These are phyloP conservation scores for Fusarium odoratissimum DNA, from an alignment of 2,329 filamentous ascomycete species.

Conservation along the genomic window DNA sequence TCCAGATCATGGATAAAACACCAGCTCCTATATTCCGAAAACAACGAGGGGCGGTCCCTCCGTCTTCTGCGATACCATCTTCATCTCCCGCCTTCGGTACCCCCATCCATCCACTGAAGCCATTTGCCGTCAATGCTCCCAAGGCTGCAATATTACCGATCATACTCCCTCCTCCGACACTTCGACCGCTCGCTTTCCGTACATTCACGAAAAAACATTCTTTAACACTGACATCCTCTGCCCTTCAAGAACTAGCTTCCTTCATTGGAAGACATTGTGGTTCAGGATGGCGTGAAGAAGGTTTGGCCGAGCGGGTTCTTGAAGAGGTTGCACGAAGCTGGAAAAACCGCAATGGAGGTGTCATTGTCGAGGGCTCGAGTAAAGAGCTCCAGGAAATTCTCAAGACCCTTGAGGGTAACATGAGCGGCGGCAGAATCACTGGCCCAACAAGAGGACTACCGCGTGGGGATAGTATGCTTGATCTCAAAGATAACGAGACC, in stretches of 20 bases:
- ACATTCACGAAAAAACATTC: constrained; percentile 99
- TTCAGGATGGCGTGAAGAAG: constrained; percentile 95
- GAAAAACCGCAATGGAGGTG: constrained; percentile 89
- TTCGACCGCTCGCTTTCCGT: constrained; percentile 91
- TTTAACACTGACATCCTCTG: constrained; percentile 87
- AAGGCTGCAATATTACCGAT: constrained; percentile 84
- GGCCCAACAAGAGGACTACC: constrained; percentile 62
- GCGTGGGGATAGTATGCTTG: constrained; percentile 71
- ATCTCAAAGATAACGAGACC: constrained; percentile 64
- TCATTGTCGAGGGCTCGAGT: constrained; percentile 88
- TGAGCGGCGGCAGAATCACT: constrained; percentile 83
- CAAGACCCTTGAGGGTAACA: constrained; percentile 84
- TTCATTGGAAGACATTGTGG: constrained; percentile 96
- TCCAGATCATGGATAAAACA: constrained; percentile 52
- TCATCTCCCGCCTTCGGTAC: constrained; percentile 93
- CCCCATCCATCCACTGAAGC: constrained; percentile 80
- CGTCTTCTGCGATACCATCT: constrained; percentile 77
- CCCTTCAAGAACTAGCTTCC: constrained; percentile 83
- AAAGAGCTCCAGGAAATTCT: constrained; percentile 84
- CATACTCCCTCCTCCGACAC: constrained; percentile 84
- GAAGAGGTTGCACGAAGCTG: constrained; percentile 92
- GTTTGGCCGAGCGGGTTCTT: constrained; percentile 88
- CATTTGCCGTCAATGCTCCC: constrained; percentile 65
- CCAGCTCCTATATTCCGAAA: constrained; percentile 54
- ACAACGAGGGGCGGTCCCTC: constrained; percentile 48